These are phyloP conservation scores for Hibiscus tridactylites DNA, from an alignment of 345 rosid genomes.

Conservation along the genomic window DNA sequence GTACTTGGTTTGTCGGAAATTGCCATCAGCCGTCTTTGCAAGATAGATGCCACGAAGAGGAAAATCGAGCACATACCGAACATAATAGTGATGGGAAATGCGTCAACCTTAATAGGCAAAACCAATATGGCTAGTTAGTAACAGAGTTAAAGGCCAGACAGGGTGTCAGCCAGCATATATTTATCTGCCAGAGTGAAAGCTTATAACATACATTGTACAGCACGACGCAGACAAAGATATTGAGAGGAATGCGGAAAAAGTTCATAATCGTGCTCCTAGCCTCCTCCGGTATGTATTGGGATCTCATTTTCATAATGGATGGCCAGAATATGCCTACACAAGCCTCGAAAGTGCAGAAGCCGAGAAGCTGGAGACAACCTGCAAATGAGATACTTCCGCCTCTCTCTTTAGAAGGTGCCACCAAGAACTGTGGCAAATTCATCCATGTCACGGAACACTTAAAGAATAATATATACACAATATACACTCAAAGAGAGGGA, in stretches of 20 bases:
- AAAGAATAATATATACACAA: neutral
- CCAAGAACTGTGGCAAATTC: conserved; percentile 46
- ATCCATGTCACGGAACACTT: conserved; percentile 4
- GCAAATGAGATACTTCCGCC: conserved; percentile 68
- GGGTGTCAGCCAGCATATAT: neutral
- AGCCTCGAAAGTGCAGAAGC: conserved; percentile 84
- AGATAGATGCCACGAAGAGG: neutral
- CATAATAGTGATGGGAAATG: neutral
- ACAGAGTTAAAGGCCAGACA: neutral
- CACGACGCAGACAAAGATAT: conserved; percentile 80
- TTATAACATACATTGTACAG: conserved; percentile 68
- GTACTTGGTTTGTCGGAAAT: neutral
- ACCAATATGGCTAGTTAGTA: neutral
- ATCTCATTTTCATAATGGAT: conserved; percentile 98
- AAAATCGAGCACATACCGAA: neutral
- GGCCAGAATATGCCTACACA: conserved; percentile 98
- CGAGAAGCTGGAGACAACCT: conserved; percentile 68
- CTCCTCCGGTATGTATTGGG: conserved; percentile 96
- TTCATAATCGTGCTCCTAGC: conserved; percentile 99
- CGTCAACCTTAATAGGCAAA: neutral
- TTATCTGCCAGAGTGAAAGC: neutral
- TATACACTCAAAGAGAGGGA: neutral
- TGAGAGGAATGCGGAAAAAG: conserved; percentile 94
- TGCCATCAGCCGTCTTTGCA: neutral
- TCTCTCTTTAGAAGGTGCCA: conserved; percentile 56